These are phyloP conservation scores for Thraustochytrium striatum DNA, from an alignment of 352 stramenopile genomes.

Conservation along the genomic window DNA sequence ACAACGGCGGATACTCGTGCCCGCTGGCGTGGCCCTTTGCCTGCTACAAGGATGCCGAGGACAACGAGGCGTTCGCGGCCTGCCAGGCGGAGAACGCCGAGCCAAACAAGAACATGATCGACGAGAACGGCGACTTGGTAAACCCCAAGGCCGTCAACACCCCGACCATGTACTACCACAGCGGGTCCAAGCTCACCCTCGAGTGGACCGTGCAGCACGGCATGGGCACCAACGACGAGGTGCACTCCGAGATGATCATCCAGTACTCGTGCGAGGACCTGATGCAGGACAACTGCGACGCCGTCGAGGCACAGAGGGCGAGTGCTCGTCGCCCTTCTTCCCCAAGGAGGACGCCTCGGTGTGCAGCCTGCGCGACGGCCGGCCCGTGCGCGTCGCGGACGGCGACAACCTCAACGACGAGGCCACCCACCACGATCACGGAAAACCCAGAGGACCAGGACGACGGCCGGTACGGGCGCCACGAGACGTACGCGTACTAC, in stretches of 20 bases:
- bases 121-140: slow-evolving; percentile 13
- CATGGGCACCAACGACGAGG: slow-evolving; percentile 54
- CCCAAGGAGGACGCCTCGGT: slow-evolving; percentile 27
- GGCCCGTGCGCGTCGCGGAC: slow-evolving; percentile 30
- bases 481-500: slow-evolving; percentile 57
- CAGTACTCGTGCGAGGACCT: slow-evolving; percentile 60
- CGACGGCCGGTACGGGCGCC: slow-evolving; percentile 56
- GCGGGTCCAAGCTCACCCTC: slow-evolving; percentile 54
- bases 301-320: slow-evolving; percentile 16
- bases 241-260: slow-evolving; percentile 57
- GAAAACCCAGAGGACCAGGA: slow-evolving; percentile 49
- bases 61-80: background rate
- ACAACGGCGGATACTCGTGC: slow-evolving; percentile 39
- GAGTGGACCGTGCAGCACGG: slow-evolving; percentile 60
- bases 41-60: slow-evolving; percentile 1
- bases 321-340: slow-evolving; percentile 43
- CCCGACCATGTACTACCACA: slow-evolving; percentile 56
- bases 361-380: slow-evolving; percentile 55
- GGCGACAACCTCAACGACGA: slow-evolving; percentile 43
- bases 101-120: background rate
- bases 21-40: background rate
- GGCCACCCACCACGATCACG: slow-evolving; percentile 14
- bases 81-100: background rate
- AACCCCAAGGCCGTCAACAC: slow-evolving; percentile 8
- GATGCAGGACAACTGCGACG: background rate